Evolutionary conservation across 345 rosid genomes (phyloP), one percentile per base, ranked within the genome.

Genomic region (Theobroma cacao): DNA sequence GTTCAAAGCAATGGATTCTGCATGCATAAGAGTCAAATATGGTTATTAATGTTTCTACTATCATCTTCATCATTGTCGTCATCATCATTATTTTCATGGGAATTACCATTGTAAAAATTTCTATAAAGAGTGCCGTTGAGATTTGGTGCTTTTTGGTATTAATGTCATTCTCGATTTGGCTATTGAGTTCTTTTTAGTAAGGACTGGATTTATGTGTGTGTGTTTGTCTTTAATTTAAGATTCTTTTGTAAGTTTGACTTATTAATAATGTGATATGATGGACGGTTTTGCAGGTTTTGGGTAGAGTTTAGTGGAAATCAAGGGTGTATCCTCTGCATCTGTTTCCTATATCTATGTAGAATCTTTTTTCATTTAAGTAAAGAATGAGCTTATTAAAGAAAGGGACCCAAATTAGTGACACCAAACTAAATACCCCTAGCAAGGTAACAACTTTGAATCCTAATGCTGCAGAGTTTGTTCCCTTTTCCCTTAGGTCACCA

Each of bases 391-490:
- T 92, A 79, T 88, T 91, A 83, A 91, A 89, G 93, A 94, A 92
- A 88, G 91, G 85, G 69, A 70, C 82, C 77, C 94, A 88, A 72
- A 81, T 87, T 64, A 87, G 80, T 80, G 92, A 89, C 58, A 77
- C 90, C 22, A 92, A 91, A 88, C 82, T 89, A 40, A 86, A 69
- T 43, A 28, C 88, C 58, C 69, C 86, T 62, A 88, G 73, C 84
- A 94, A 92, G 82, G 86, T 86, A 80, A 92, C 90, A n/a, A 47
- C 91, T 72, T 88, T 94, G 86, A 97, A 97, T 75, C 99, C 99
- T 22, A 88, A 92, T 87, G 99, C 99, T 9, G 98, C 97, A 10
- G 99, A 94, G 89, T 96, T 96, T 12, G 84, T 96, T 82, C 99
- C 99, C 4, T 89, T 88, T 79, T 77, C 95, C 28, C 92, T 90